Base-by-base conservation (phyloP, 345 rosid genomes). In the Euphorbia pulcherrima region DNA sequence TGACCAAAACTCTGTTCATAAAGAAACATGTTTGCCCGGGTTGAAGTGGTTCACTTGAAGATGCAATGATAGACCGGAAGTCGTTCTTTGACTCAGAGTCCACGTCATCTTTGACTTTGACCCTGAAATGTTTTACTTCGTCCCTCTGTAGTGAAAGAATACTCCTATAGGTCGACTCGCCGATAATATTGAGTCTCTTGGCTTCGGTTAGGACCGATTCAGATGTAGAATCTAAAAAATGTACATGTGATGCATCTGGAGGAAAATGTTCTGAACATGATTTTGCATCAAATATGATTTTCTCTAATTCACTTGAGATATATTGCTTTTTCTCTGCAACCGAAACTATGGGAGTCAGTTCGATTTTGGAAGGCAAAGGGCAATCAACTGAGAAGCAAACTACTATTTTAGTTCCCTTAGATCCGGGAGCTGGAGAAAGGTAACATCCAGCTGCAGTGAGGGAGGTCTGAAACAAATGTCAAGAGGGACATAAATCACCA, bases 391-490 rank as follows among this genome's bases (percentile, higher is more conserved):
- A 90, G 83, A 88, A 90, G 64, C 94, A 89, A 65, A 93, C 88
- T 59, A 90, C 66, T 51, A 82, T 63, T 81, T 93, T 80, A 56
- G 92, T 75, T 69, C 98, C 98, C 78, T 77, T 90, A 10, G 97
- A 89, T 50, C 90, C 82, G 27, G 96, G 94, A 81, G 86, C 90
- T 1, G 98, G 96, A 77, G 88, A 86, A 74, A 93, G 88, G 79
- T 86, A 87, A 77, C 98, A 93, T 69, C 97, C 98, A 76, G 96
- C 89, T 54, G 88, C 98, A 40, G 98, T 86, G 66, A 90, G 78
- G 68, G 95, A 90, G 68, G 87, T 84, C 98, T 93, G 85, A 67
- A 67, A 16, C 3, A 26, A 78, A 28, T 50, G 73, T 68, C 30
- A 64, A 70, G 68, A 72, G 37, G 21, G 64, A 48, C 58, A 68